phyloP scores from a whole-genome alignment of 1,284 basidiomycete species.

The Trichosporon sp. region DNA sequence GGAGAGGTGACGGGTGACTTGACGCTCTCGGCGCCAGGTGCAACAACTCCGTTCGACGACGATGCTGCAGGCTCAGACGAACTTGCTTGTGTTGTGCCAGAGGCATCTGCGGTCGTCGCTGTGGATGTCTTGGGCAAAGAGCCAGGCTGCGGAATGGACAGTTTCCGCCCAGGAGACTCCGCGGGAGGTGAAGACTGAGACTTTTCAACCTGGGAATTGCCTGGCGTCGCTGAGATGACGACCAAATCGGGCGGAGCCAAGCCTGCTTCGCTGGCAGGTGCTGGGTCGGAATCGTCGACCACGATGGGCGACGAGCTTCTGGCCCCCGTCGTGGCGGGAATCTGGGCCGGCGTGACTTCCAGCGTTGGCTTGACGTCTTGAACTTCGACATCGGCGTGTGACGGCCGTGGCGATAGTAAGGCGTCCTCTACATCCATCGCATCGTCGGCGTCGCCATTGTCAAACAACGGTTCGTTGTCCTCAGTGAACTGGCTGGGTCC shows the following conservation, averaged over 20 bases:
- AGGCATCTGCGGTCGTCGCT: too few species aligned
- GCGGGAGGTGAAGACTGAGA: background rate
- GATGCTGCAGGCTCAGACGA: too few species aligned
- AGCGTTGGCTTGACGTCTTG: background rate
- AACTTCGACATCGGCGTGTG: background rate
- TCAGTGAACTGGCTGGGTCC: background rate
- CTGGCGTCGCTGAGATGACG: background rate
- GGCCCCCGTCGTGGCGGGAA: background rate
- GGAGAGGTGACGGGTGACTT: background rate
- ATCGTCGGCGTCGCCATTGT: background rate
- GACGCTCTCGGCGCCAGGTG: too few species aligned
- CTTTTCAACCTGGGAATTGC: background rate
- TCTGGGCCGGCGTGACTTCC: background rate
- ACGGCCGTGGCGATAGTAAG: background rate
- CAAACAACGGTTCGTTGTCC: background rate
- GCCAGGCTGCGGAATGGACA: too few species aligned
- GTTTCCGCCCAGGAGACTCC: background rate
- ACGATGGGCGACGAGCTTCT: background rate
- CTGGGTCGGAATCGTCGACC: background rate
- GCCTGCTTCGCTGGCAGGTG: background rate
- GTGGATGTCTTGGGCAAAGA: too few species aligned
- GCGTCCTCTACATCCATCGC: background rate
- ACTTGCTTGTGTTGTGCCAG: too few species aligned
- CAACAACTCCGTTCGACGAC: too few species aligned
- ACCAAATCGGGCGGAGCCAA: background rate